Evolutionary conservation across 1,284 basidiomycete species (phyloP), one percentile per base, ranked within the genome.

Genomic region (Erythrobasidium hasegawianum): DNA sequence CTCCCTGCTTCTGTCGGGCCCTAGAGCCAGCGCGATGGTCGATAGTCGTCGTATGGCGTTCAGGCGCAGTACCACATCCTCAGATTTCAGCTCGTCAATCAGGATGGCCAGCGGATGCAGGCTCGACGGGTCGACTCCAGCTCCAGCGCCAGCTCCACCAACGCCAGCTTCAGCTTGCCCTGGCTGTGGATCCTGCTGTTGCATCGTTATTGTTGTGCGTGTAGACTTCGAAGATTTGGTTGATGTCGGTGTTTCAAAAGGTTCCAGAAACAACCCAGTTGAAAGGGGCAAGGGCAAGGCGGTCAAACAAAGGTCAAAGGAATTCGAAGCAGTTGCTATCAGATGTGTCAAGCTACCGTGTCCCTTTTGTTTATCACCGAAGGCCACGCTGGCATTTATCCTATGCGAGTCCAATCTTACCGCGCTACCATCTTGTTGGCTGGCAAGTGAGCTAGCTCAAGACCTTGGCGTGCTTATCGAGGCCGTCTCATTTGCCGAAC

Each of bases 41-140:
- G 93, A 94, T 76, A 99, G 86, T 78, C 95, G 91, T 80, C 96
- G 92, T 73, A 99, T 96, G 69, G 96, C 95, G 76, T 96, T 96
- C 74, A 99, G 82, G 59, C 96, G 88, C 62, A 97, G 81, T 82
- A 81, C 81, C 67, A 98, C 95, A 80, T 99, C 96, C 77, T 97
- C 93, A 56, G 90, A 90, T 77, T 91, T 88, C 67, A 96, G 82
- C 81, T 96, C 92, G 81, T 96, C 92, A 85, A 95, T 92, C 61
- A 94, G 84, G 78, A 94, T 77, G 57, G 79, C 79, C 26, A 76
- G 72, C 33, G 75, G 75, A 49, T 68, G 66, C 54, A 68, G 54
- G 41, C 53, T 57, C 50, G 22, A 47, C 16, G 62, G 45, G 39
- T 65, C 62, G 55, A 65, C 38, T 40, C 38, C 41, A 40, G 38